Evolutionary conservation across 2,329 filamentous ascomycete genomes (phyloP).

Genomic region (Leptographium procerum): DNA sequence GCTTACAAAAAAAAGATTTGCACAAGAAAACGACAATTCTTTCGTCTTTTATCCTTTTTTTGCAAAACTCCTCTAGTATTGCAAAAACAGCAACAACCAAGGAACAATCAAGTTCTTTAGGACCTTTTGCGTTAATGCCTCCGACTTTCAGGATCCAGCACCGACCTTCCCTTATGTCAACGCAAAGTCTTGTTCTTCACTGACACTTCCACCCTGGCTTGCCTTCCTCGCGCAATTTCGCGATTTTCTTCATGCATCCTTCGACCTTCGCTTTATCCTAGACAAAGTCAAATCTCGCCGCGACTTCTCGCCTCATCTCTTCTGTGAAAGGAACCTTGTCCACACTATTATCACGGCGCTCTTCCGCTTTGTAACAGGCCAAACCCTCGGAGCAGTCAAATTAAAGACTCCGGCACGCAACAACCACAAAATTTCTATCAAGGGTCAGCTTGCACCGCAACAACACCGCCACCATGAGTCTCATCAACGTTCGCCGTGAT

Average conservation of each 20-base stretch:
- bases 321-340: not conserved
- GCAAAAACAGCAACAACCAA: constrained; percentile 7
- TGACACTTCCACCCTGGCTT: constrained; percentile 36
- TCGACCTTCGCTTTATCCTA: not conserved
- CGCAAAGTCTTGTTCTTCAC: constrained; percentile 40
- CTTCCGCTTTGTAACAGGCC: not conserved
- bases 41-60: not conserved
- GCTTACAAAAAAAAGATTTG: too few species aligned
- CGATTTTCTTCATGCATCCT: constrained; percentile 2
- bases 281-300: not conserved
- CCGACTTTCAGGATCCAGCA: constrained; percentile 37
- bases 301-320: not conserved
- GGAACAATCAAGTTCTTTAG: not conserved
- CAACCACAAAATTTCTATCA: not conserved
- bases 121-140: constrained; percentile 41
- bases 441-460: not conserved
- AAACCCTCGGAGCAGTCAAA: too few species aligned
- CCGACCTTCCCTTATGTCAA: constrained; percentile 45
- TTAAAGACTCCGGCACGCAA: not conserved
- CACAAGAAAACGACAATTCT: too few species aligned
- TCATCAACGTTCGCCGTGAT: constrained; percentile 97
- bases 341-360: not conserved
- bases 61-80: too few species aligned
- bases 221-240: not conserved
- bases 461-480: constrained; percentile 71